A percentile compares a stretch with the other conserved stretches of the same genome.
Evolutionary conservation across 1,284 basidiomycete species (phyloP).

Genomic region (Sanghuangporus weigelae): DNA sequence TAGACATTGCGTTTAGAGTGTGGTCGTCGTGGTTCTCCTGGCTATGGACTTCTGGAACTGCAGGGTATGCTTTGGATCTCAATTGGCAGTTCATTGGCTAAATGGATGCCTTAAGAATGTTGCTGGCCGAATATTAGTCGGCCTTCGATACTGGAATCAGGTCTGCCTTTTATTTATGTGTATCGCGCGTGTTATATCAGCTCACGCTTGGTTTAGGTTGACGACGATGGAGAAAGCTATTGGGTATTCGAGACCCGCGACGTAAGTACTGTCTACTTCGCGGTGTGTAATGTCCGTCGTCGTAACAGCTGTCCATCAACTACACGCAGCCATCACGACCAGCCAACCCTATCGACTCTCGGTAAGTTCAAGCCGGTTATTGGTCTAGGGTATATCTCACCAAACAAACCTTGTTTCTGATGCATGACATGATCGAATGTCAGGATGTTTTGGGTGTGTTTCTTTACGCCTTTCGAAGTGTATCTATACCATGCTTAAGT

Average conservation of each 20-base stretch:
- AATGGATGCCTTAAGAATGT: conserved; percentile 62
- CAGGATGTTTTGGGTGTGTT: conserved; percentile 87
- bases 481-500: neutral
- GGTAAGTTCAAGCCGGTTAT: conserved; percentile 41
- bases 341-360: conserved; percentile 86
- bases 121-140: conserved; percentile 85
- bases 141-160: conserved; percentile 95
- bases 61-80: conserved; percentile 41
- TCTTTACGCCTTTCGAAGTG: conserved; percentile 4
- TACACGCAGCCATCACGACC: conserved; percentile 74
- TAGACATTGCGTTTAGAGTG: conserved; percentile 52
- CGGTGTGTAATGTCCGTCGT: neutral
- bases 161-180: conserved; percentile 33
- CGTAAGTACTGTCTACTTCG: conserved; percentile 41
- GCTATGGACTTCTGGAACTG: conserved; percentile 98
- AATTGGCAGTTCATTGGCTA: conserved; percentile 2
- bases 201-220: conserved; percentile 48
- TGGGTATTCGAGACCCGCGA: conserved; percentile 96
- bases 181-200: neutral
- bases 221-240: conserved; percentile 91
- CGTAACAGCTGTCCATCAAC: conserved; percentile 12
- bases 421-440: neutral
- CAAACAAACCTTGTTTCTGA: neutral
- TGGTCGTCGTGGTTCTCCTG: conserved; percentile 84
- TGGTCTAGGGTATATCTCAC: neutral